These are phyloP conservation scores for Amyloporia xantha DNA, from an alignment of 768 basidiomycete genomes.

Conservation along the genomic window DNA sequence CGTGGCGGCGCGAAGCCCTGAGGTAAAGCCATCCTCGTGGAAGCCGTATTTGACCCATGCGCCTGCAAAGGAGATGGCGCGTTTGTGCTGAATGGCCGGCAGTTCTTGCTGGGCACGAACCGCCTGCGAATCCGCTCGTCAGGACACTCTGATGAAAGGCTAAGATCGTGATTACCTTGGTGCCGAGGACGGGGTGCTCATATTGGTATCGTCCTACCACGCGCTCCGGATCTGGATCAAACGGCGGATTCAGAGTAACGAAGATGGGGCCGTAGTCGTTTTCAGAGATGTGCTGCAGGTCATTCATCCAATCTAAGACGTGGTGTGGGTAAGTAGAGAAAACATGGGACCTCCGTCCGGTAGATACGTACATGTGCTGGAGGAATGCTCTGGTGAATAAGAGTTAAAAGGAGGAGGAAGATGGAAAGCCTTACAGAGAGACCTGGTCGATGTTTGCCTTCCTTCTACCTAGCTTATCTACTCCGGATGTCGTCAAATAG, in stretches of 20 bases:
- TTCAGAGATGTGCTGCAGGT: slow-evolving; percentile 60
- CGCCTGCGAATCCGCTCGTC: slow-evolving; percentile 29
- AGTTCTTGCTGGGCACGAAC: slow-evolving; percentile 49
- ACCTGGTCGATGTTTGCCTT: slow-evolving; percentile 51
- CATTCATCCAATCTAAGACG: slow-evolving; percentile 66
- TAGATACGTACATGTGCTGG: background rate
- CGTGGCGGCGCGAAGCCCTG: slow-evolving; percentile 33
- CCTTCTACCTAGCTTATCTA: slow-evolving; percentile 28
- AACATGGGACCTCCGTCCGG: background rate
- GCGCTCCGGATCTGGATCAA: slow-evolving; percentile 39
- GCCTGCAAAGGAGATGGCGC: slow-evolving; percentile 55
- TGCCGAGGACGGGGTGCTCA: slow-evolving; percentile 56
- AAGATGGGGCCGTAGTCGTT: slow-evolving; percentile 52
- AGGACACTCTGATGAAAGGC: background rate
- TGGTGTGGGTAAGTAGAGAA: background rate
- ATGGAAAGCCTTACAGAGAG: slow-evolving; percentile 40
- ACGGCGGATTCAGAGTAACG: slow-evolving; percentile 69
- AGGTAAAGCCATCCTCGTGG: slow-evolving; percentile 73
- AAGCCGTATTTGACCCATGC: slow-evolving; percentile 76
- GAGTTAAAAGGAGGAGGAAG: background rate
- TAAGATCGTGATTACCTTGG: background rate
- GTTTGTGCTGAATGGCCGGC: slow-evolving; percentile 50
- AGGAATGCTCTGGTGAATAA: background rate
- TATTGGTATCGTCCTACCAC: slow-evolving; percentile 46
- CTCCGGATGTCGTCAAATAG: slow-evolving; percentile 50